Evolutionary conservation across 2,329 filamentous ascomycete species (phyloP).

Genomic region (Ampelomyces quisqualis): DNA sequence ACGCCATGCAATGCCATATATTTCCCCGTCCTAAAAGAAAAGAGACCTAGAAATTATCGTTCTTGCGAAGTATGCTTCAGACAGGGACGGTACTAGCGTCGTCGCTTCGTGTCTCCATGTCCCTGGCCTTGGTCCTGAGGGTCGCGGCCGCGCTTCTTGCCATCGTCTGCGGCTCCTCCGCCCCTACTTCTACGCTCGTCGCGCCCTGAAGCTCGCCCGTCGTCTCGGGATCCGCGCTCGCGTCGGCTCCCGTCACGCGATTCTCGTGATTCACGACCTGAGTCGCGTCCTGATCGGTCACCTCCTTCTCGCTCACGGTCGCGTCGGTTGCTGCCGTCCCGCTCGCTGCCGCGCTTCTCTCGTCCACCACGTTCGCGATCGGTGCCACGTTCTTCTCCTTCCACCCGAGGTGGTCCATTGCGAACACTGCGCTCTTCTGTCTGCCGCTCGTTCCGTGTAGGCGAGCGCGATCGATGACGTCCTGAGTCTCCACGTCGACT

Average conservation of each 20-base stretch:
- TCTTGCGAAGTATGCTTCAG: background rate
- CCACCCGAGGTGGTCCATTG: conserved; percentile 19
- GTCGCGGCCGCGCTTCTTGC: conserved; percentile 26
- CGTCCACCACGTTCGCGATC: conserved; percentile 32
- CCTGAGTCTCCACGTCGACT: conserved; percentile 33
- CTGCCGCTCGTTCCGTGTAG: conserved; percentile 28
- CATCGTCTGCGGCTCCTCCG: conserved; percentile 20
- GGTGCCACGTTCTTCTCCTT: conserved; percentile 26
- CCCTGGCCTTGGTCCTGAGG: conserved; percentile 23
- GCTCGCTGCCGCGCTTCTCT: conserved; percentile 30
- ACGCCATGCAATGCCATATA: conserved; percentile 2
- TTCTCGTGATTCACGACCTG: conserved; percentile 18
- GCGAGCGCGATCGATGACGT: conserved; percentile 25
- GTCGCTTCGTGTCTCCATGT: conserved; percentile 28
- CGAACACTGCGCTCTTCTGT: conserved; percentile 30
- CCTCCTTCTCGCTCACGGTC: conserved; percentile 24
- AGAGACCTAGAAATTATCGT: background rate
- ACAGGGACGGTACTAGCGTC: conserved; percentile 14
- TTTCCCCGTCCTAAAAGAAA: background rate
- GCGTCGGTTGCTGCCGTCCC: conserved; percentile 21
- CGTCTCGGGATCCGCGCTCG: conserved; percentile 27
- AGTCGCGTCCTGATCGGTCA: conserved; percentile 13
- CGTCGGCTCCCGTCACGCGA: conserved; percentile 23
- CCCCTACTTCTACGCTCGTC: conserved; percentile 29
- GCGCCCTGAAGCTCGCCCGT: conserved; percentile 23